A percentile compares a stretch with the other conserved stretches of the same genome.
Conservation (phyloP, 2,329 filamentous ascomycete species). For the Dendrostoma leiphaemia region DNA sequence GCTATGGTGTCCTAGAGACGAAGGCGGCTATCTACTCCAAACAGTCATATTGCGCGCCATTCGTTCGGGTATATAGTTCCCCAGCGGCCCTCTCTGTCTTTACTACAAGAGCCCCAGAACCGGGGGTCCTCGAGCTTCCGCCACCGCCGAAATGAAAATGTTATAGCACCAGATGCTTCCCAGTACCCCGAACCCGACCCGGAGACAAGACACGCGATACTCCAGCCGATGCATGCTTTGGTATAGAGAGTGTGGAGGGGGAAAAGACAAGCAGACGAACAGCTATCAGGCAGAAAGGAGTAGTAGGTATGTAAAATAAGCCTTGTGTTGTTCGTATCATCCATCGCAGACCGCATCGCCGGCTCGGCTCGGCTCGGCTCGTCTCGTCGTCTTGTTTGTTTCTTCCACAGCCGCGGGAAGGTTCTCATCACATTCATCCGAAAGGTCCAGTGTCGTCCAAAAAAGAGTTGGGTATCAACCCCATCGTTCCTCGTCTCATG, state of each 20-base stretch:
- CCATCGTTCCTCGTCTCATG: conserved; percentile 9
- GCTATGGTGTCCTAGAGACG: neutral
- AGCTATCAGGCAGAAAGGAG: neutral
- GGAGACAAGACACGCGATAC: conserved; percentile 7
- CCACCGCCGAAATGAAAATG: conserved; percentile 1
- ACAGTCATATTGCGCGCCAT: neutral
- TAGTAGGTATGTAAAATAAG: neutral
- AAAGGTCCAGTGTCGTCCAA: conserved; percentile 20
- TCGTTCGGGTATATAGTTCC: conserved; percentile 8
- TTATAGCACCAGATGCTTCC: conserved; percentile 4
- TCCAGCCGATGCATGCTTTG: conserved; percentile 19
- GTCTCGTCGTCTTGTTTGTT: neutral
- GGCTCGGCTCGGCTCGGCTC: neutral
- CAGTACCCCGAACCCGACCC: neutral
- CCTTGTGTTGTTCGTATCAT: conserved; percentile 7
- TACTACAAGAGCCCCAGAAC: neutral
- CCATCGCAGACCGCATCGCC: neutral
- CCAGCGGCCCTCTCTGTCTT: conserved; percentile 1
- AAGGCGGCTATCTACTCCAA: conserved; percentile 9
- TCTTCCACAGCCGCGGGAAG: conserved; percentile 14
- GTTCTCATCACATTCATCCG: neutral
- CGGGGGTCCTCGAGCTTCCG: conserved; percentile 1
- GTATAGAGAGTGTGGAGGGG: conserved; percentile 12
- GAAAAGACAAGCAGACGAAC: conserved; percentile 3
- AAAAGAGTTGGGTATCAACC: conserved; percentile 16